Base-by-base conservation (phyloP, 78 protist species). In the Polysphondylium violaceum region DNA sequence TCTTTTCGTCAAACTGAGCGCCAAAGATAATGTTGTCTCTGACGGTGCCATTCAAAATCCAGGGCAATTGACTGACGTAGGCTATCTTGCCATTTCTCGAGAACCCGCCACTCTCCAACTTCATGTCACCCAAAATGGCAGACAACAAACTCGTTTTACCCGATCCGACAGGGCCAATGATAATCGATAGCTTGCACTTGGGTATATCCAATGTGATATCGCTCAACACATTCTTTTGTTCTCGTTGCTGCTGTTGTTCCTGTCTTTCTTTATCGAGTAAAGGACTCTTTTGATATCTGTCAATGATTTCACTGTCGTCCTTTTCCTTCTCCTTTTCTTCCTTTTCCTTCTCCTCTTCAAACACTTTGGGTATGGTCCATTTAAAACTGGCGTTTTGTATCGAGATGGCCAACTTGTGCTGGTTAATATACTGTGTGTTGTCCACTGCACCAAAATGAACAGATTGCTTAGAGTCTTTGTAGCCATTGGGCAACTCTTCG, bases 1-100 rank as follows among this genome's bases (percentile, higher is more conserved):
- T 59, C 2, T 61, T 58, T 40, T 61, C 36, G 11, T 96, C 95
- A 36, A 14, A 87, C 2, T 59, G 43, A 38, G 12, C 1, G 14
- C 97, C 97, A 44, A 96, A 96, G 36, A 93, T 58, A 41, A 98
- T 81, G 76, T 98, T 98, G 33, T 89, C 98, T 2, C 96, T 74
- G 9, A 98, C 40, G 2, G 99, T 95, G 3, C 76, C 95, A 79
- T 95, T 96, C 31, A 14, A 41, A 23, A 98, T 95, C 98, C 98
- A 98, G 17, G 98, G 94, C 68, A 83, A 61, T 86, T 97, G 99
- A 25, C 97, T 64, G 21, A 73, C 94, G 21, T 86, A 88, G 14
- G 96, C 95, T 3, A 94, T 33, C 5, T 19, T 0, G 31, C 97
- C 97, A 29, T 12, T 21, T 2, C 6, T 19, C 36, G 72, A 3